A percentile compares a stretch with the other conserved stretches of the same genome.
Conservation (phyloP, 2,329 filamentous ascomycete genomes). For the Clonostachys solani region DNA sequence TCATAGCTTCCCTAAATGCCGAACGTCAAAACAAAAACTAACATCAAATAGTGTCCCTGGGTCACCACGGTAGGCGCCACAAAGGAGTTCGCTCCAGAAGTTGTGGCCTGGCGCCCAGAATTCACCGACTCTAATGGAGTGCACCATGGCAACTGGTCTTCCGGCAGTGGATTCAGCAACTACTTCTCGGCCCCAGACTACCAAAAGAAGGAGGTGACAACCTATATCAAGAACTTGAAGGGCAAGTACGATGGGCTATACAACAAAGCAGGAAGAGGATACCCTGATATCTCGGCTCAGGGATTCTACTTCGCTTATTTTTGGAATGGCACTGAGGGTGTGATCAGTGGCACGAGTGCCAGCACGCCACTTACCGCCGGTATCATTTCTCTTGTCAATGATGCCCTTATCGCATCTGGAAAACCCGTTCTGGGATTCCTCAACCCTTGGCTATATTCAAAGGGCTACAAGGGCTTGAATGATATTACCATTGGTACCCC, state of each 20-base stretch:
- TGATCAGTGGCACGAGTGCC: slow-evolving; percentile 18
- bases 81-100: neutral
- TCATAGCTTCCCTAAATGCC: neutral
- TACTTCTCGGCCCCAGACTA: slow-evolving; percentile 35
- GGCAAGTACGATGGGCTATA: slow-evolving; percentile 36
- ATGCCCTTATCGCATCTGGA: slow-evolving; percentile 27
- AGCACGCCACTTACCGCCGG: slow-evolving; percentile 33
- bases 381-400: slow-evolving; percentile 36
- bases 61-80: slow-evolving; percentile 34
- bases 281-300: slow-evolving; percentile 34
- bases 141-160: slow-evolving; percentile 10
- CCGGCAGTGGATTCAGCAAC: slow-evolving; percentile 41
- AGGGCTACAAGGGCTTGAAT: slow-evolving; percentile 8
- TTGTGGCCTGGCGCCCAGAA: slow-evolving; percentile 1
- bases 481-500: slow-evolving; percentile 10
- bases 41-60: slow-evolving; percentile 20
- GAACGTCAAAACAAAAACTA: neutral
- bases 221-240: slow-evolving; percentile 33
- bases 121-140: slow-evolving; percentile 11
- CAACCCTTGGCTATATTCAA: slow-evolving; percentile 33
- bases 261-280: slow-evolving; percentile 36
- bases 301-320: neutral
- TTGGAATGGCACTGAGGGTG: neutral
- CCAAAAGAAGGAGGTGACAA: slow-evolving; percentile 27
- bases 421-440: slow-evolving; percentile 34